These are phyloP conservation scores for Populus hybrid DNA, from an alignment of 441 rosid species.

Conservation along the genomic window DNA sequence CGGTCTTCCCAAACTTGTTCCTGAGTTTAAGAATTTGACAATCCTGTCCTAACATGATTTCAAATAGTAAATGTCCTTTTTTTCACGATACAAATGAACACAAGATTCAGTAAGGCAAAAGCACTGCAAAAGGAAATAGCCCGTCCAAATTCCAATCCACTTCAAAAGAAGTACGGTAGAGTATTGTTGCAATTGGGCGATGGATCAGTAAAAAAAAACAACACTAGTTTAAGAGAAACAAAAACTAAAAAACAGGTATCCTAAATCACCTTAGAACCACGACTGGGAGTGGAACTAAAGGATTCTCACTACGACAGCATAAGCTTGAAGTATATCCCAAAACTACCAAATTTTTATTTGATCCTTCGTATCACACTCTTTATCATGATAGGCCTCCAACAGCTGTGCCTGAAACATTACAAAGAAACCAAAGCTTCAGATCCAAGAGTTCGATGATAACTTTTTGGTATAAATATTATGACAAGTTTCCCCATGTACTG, in stretches of 20 bases:
- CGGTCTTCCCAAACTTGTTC: neutral
- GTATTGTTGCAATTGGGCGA: neutral
- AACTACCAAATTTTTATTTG: constrained; percentile 16
- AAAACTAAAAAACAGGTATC: constrained; percentile 18
- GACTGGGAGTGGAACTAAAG: constrained; percentile 36
- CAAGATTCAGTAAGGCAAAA: neutral
- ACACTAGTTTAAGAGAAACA: neutral
- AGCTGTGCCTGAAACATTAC: constrained; percentile 32
- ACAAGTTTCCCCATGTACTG: neutral
- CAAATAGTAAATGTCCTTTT: neutral
- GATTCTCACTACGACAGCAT: constrained; percentile 38
- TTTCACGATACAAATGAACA: neutral
- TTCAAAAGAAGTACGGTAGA: neutral
- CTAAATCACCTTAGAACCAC: constrained; percentile 52
- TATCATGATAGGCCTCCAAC: constrained; percentile 24
- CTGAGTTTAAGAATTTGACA: neutral
- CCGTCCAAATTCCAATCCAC: constrained; percentile 1
- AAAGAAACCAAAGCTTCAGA: constrained; percentile 7
- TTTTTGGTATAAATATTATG: neutral
- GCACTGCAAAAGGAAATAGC: neutral
- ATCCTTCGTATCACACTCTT: constrained; percentile 11
- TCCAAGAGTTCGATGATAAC: neutral
- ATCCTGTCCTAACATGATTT: neutral
- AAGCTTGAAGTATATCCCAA: constrained; percentile 21
- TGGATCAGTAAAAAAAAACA: neutral